Evolutionary conservation across 371 early-diverging fungal genomes (phyloP), one percentile per base, ranked within the genome.

Genomic region (Conidiobolus incongruus): DNA sequence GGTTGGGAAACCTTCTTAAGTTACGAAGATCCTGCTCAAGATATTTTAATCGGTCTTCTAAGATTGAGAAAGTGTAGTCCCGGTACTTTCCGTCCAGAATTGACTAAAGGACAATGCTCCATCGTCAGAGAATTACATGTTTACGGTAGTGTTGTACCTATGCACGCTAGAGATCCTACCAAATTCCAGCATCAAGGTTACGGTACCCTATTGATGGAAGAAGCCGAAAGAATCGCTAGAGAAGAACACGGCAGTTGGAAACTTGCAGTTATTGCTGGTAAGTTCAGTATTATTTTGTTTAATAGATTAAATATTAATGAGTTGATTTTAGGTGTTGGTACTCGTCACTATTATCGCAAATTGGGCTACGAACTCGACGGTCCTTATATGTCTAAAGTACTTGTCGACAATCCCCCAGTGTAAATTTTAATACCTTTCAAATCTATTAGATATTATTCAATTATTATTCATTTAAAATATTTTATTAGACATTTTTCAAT

Each of bases 1-100:
- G 99, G 99, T 4, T 98, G 99, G 99, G 99, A 99, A 61, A 99
- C 99, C 0, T 99, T 99, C 56, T 63, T 99, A 46, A 78, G 93
- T 24, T 99, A 98, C 57, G 99, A 99, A 59, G 99, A 99, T 63
- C 93, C 96, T 0, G 75, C 81, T 36, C 83, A 90, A 51, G 99
- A 99, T 57, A 97, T 98, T 51, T 64, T 99, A 30, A 88, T 99
- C 46, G 99, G 99, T 3, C 66, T 99, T 41, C 53, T 99, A 42
- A 72, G 99, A 47, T 63, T 99, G 54, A 75, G 99, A 55, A 96
- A 97, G 63, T 94, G 96, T 56, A 66, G 75, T 4, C 56, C 66
- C 42, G 58, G 66, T 41, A 81, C 95, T 0, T 98, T 92, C 75
- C 67, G 99, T 4, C 83, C 84, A 8, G 99, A 99, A 61, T 22